Evolutionary conservation across 2,329 filamentous ascomycete genomes (phyloP), one percentile per base, ranked within the genome.

Genomic region (Epichloe sp.): DNA sequence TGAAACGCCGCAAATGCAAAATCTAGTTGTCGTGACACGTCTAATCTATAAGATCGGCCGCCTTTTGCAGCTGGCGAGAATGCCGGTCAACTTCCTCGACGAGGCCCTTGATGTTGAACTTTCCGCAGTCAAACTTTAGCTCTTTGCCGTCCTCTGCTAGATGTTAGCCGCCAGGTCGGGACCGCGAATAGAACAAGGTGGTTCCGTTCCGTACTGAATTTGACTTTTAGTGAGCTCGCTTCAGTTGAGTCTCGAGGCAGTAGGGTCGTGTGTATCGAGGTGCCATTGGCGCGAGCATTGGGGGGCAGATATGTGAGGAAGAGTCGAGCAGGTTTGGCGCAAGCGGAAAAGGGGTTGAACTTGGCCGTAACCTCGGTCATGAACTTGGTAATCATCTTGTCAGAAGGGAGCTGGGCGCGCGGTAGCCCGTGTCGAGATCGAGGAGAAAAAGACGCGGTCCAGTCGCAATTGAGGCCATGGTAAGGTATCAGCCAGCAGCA

Each of bases 71-170:
- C 58, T 76, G 74, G 58, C 93, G 79, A 48, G 89, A 95, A 71
- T 97, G 88, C 61, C 93, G 78, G 66, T 96, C 86, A 44, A 95
- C 82, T 68, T 97, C 89, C 66, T 89, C 86, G 52, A 91, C 77
- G 19, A 97, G 79, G 62, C 89, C 86, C 65, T 87, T 86, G 64
- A 97, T 90, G 59, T 83, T 85, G 70, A 90, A 75, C 67, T 84
- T 85, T 59, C 87, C 82, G 58, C 88, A 77, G 64, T 95, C 83
- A 40, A 97, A 78, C 36, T 81, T 80, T 72, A 97, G 80, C 62
- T 94, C 84, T 71, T 91, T 95, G 60, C 93, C 93, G 64, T 96
- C 93, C 76, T 95, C 88, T 94, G 64, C 21, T 19, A 5, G 17
- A 41, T 56, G 58, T 66, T 58, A 63, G 62, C 50, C 43, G 6